Evolutionary conservation across 2,329 filamentous ascomycete species (phyloP).

Genomic region (Diaporthe vexans): DNA sequence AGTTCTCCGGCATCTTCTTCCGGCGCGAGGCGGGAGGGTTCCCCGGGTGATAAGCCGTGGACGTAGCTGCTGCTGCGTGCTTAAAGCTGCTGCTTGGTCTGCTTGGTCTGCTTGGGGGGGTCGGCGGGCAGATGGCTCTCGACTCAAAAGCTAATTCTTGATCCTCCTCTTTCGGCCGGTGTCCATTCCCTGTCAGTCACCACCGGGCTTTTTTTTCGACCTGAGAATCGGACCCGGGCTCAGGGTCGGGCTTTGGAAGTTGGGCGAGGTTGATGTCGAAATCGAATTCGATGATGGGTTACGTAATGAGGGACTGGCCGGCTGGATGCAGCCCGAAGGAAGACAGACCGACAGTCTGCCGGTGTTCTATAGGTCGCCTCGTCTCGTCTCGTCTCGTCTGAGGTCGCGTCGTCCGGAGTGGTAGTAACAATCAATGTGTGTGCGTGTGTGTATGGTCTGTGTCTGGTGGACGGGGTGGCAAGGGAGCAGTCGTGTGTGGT

Average conservation of each 20-base stretch:
- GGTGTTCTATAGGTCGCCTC: not conserved
- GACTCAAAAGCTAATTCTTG: constrained; percentile 9
- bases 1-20: constrained; percentile 59
- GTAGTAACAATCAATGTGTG: not conserved
- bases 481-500: constrained; percentile 7
- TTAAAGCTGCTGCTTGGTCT: not conserved
- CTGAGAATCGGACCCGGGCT: not conserved
- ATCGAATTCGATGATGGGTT: constrained; percentile 9
- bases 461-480: constrained; percentile 5
- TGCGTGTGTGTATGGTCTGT: not conserved
- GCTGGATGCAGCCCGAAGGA: constrained; percentile 9
- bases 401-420: not conserved
- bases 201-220: not conserved
- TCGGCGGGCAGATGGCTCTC: constrained; percentile 1
- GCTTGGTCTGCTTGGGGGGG: too few relatives aligned
- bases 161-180: constrained; percentile 31
- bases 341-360: constrained; percentile 4
- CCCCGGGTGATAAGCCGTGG: not conserved
- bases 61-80: not conserved
- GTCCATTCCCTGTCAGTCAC: constrained; percentile 28
- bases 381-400: constrained; percentile 8
- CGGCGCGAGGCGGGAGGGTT: constrained; percentile 17
- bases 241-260: not conserved
- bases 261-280: constrained; percentile 21
- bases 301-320: constrained; percentile 27